Evolutionary conservation across 257 asterid species (phyloP).

Genomic region (Marsdenia floribunda): DNA sequence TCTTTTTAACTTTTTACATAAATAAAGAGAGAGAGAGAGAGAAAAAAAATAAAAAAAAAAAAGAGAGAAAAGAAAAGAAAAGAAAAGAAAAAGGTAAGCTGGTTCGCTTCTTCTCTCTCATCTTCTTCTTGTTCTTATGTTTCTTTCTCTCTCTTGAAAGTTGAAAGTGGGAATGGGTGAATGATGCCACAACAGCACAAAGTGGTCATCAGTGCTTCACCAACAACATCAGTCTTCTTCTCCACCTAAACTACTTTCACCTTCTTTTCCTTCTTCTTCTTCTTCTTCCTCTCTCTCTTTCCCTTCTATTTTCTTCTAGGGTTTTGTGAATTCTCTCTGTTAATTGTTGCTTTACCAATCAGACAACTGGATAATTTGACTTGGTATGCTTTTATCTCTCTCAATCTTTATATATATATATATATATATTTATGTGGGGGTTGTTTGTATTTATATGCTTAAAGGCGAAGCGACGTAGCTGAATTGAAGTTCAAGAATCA

Average conservation of each 20-base stretch:
- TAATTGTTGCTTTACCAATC: constrained; percentile 4
- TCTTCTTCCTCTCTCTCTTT: background rate
- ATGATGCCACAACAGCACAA: constrained; percentile 34
- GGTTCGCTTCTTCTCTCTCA: background rate
- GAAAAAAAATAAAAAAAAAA: too few species aligned
- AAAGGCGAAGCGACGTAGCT: background rate
- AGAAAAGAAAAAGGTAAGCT: background rate
- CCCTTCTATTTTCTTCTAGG: constrained; percentile 10
- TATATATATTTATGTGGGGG: background rate
- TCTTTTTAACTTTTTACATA: background rate
- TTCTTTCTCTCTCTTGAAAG: constrained; percentile 19
- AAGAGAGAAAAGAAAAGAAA: too few species aligned
- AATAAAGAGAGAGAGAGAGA: too few species aligned
- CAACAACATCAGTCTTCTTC: constrained; percentile 30
- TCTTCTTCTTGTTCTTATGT: background rate
- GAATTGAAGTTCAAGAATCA: constrained; percentile 1
- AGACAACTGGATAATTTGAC: constrained; percentile 8
- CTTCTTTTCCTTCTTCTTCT: constrained; percentile 6
- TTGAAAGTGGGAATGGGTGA: constrained; percentile 27
- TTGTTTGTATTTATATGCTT: background rate
- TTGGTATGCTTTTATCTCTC: constrained; percentile 7
- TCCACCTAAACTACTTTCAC: constrained; percentile 19
- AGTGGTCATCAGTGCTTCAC: constrained; percentile 29
- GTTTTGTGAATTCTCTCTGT: constrained; percentile 7
- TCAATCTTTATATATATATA: background rate